Evolutionary conservation across 441 rosid species (phyloP).

Genomic region (Raphanus hybrid): DNA sequence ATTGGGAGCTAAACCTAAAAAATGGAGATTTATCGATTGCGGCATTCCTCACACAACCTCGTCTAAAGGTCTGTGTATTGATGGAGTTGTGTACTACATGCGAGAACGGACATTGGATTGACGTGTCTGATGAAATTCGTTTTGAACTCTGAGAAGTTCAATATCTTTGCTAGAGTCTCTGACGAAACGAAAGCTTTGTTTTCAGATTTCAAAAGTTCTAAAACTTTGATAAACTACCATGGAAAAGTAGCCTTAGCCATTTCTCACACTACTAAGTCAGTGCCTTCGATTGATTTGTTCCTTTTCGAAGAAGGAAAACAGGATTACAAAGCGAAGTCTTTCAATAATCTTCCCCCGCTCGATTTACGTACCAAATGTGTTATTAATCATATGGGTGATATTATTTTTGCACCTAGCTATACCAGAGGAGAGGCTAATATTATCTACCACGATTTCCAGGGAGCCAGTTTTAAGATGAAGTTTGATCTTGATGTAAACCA

Average conservation of each 20-base stretch:
- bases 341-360: not conserved
- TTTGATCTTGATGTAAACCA: too few relatives aligned
- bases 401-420: not conserved
- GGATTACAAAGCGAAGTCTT: not conserved
- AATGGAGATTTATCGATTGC: slow-evolving; percentile 2
- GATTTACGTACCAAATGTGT: not conserved
- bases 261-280: too few relatives aligned
- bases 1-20: slow-evolving; percentile 2
- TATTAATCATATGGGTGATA: not conserved
- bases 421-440: not conserved
- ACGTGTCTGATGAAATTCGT: not conserved
- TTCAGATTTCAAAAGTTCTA: not conserved
- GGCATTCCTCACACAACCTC: not conserved
- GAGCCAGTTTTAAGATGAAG: not conserved
- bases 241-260: slow-evolving; percentile 1
- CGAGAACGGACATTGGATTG: not conserved
- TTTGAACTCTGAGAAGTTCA: slow-evolving; percentile 10
- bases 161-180: not conserved
- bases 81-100: slow-evolving; percentile 17
- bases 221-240: slow-evolving; percentile 12
- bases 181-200: too few relatives aligned
- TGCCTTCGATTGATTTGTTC: not conserved
- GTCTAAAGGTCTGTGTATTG: not conserved
- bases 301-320: slow-evolving; percentile 9
- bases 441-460: not conserved